Percentiles rank a stretch among this genome's conserved stretches.
Evolutionary conservation across 208 protist species (phyloP).

Genomic region (Trypanosoma melophagium): DNA sequence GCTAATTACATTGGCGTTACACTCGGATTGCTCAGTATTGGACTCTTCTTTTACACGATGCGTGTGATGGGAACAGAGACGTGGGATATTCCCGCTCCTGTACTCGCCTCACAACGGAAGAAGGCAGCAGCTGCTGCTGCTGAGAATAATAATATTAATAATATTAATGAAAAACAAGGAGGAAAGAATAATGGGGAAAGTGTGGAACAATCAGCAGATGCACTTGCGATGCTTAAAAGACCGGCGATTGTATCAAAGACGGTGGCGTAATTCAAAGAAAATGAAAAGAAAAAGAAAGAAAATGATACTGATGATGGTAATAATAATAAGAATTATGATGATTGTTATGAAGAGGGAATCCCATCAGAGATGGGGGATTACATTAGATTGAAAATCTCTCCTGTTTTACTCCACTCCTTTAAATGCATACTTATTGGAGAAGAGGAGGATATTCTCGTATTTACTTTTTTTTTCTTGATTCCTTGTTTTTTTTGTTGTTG

Average conservation of each 20-base stretch:
- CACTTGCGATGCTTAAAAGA: conserved; percentile 80
- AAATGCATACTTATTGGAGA: too few species aligned
- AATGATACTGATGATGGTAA: not conserved
- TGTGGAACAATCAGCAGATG: conserved; percentile 29
- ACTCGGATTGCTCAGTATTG: conserved; percentile 52
- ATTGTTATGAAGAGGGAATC: not conserved
- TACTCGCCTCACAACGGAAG: conserved; percentile 71
- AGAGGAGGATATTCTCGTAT: too few species aligned
- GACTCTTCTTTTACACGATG: conserved; percentile 85
- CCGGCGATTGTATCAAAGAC: conserved; percentile 59
- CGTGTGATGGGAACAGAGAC: conserved; percentile 74
- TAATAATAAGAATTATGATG: not conserved
- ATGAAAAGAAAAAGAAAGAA: conserved; percentile 2
- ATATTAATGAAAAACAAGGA: not conserved
- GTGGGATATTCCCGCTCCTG: conserved; percentile 85
- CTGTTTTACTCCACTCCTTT: not conserved
- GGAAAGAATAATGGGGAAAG: conserved; percentile 14
- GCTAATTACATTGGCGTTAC: conserved; percentile 81
- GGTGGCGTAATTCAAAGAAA: conserved; percentile 20
- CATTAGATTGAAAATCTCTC: too few species aligned
- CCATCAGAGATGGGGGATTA: too few species aligned
- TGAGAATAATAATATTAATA: not conserved
- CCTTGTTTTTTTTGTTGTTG: conserved; percentile 2
- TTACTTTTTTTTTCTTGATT: not conserved
- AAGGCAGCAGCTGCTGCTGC: conserved; percentile 29